Conservation (phyloP, 2,329 filamentous ascomycete genomes). For the Aspergillus sp. region DNA sequence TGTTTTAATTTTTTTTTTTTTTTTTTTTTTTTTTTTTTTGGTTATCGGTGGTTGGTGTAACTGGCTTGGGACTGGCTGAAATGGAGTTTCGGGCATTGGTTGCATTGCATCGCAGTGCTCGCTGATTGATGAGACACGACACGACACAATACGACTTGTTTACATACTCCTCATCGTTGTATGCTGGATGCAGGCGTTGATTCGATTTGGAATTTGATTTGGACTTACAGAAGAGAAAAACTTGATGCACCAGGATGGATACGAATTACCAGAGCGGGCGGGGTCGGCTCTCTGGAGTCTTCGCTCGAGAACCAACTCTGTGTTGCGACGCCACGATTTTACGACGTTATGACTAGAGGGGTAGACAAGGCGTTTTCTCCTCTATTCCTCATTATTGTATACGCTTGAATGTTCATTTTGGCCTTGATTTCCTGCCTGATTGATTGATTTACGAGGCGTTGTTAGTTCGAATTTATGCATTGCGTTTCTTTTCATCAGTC, state of each 20-base stretch:
- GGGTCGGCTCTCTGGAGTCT: background rate
- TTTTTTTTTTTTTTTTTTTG: too few relatives aligned
- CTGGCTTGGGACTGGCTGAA: background rate
- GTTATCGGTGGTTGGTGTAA: background rate
- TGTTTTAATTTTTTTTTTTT: too few relatives aligned
- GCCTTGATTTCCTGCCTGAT: background rate
- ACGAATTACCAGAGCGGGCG: background rate
- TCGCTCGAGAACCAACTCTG: background rate
- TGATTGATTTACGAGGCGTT: background rate
- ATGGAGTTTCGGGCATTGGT: background rate
- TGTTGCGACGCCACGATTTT: background rate
- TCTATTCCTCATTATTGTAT: background rate
- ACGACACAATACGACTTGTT: background rate
- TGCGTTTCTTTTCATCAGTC: background rate
- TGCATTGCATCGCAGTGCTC: background rate
- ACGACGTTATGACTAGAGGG: background rate
- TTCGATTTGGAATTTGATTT: background rate
- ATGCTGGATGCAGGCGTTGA: background rate
- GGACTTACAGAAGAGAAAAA: background rate
- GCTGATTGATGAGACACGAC: background rate
- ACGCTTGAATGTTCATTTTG: background rate
- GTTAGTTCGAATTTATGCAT: background rate
- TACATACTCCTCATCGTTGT: background rate
- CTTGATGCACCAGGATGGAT: background rate
- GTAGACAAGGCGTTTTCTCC: background rate